Conservation (phyloP, 805 yeast genomes). For the Cyberlindnera petersonii region DNA sequence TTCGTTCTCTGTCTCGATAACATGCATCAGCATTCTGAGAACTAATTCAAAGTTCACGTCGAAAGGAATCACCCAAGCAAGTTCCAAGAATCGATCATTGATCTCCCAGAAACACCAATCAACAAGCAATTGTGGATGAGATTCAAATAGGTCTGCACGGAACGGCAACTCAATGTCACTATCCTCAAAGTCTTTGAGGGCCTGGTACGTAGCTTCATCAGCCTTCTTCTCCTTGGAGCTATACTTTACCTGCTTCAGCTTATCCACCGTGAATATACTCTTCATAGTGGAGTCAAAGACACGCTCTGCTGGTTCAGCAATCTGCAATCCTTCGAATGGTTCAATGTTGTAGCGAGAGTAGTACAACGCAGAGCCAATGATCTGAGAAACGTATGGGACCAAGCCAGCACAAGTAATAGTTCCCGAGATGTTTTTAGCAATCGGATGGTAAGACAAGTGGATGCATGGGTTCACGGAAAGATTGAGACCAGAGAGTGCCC, state of each 20-base stretch:
- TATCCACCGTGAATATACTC: not conserved
- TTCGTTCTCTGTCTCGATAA: not conserved
- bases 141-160: not conserved
- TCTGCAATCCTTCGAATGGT: slow-evolving; percentile 1
- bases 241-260: not conserved
- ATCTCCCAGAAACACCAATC: slow-evolving; percentile 2
- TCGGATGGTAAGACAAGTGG: not conserved
- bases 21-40: not conserved
- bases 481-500: slow-evolving; percentile 1
- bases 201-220: not conserved
- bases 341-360: not conserved
- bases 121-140: slow-evolving; percentile 2
- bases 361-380: not conserved
- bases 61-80: slow-evolving; percentile 3
- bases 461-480: not conserved
- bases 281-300: not conserved
- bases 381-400: not conserved
- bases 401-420: not conserved
- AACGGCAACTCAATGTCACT: not conserved
- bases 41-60: not conserved
- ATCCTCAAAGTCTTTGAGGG: not conserved
- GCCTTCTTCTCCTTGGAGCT: not conserved
- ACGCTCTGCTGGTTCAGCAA: not conserved
- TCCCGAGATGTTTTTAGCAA: not conserved
- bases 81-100: not conserved